phyloP scores from a whole-genome alignment of 208 protist species.

The Sergeia podlipaevii region DNA sequence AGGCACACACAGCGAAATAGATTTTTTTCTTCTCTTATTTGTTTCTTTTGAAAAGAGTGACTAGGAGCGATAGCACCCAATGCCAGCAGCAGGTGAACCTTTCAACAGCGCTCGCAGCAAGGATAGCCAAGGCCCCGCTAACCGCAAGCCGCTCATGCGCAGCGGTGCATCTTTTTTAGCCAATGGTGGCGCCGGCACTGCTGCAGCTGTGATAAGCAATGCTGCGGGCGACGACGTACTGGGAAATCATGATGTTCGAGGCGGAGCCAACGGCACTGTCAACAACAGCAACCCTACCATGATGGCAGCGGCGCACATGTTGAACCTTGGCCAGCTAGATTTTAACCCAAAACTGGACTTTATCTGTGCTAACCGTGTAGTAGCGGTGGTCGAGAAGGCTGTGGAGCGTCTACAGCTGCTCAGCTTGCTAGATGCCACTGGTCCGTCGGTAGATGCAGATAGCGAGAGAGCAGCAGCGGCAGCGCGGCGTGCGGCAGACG shows the following conservation, averaged over 20 bases:
- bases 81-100: too few species aligned
- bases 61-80: too few species aligned
- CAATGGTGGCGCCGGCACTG: too few species aligned
- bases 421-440: slow-evolving; percentile 55
- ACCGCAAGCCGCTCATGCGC: too few species aligned
- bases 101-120: neutral
- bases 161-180: too few species aligned
- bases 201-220: too few species aligned
- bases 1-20: too few species aligned
- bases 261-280: neutral
- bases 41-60: too few species aligned
- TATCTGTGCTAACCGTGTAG: slow-evolving; percentile 69
- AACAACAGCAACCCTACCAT: neutral
- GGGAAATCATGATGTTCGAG: too few species aligned
- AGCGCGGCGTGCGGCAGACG: neutral
- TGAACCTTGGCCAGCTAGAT: slow-evolving; percentile 30
- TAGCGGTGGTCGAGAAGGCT: slow-evolving; percentile 79
- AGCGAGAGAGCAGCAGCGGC: neutral
- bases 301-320: slow-evolving; percentile 15
- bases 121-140: neutral
- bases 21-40: too few species aligned
- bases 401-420: slow-evolving; percentile 91
- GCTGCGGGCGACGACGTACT: too few species aligned
- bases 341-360: slow-evolving; percentile 52
- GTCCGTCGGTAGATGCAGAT: slow-evolving; percentile 13